A percentile compares a stretch with the other conserved stretches of the same genome.
Evolutionary conservation across 805 yeast species (phyloP).

Genomic region (Wickerhamomyces hampshirensis): DNA sequence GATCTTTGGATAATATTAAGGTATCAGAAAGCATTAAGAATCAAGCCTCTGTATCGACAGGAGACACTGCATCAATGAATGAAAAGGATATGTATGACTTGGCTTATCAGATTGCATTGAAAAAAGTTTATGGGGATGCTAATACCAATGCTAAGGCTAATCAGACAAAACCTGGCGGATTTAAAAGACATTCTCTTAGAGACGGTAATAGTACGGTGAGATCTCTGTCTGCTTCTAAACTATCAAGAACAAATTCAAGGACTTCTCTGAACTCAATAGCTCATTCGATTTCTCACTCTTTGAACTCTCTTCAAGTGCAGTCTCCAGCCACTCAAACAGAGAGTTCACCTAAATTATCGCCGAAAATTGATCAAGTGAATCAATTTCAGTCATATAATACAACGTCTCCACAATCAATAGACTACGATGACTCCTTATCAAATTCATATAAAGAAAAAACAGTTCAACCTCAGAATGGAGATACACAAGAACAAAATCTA

Average conservation of each 20-base stretch:
- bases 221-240: not conserved
- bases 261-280: not conserved
- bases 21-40: slow-evolving; percentile 8
- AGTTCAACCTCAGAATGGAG: slow-evolving; percentile 1
- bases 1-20: slow-evolving; percentile 9
- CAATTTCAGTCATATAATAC: not conserved
- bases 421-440: too few species aligned
- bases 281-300: not conserved
- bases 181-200: slow-evolving; percentile 17
- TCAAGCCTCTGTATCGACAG: slow-evolving; percentile 2
- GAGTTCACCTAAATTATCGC: not conserved
- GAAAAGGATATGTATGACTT: slow-evolving; percentile 44
- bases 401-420: not conserved
- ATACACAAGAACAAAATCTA: slow-evolving; percentile 12
- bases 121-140: slow-evolving; percentile 50
- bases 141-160: slow-evolving; percentile 5
- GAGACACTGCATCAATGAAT: slow-evolving; percentile 3
- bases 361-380: not conserved
- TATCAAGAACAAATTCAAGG: not conserved
- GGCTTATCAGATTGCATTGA: slow-evolving; percentile 53
- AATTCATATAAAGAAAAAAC: not conserved
- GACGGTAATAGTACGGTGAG: slow-evolving; percentile 3
- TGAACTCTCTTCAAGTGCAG: too few species aligned
- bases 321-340: not conserved
- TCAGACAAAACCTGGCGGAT: slow-evolving; percentile 8